Evolutionary conservation across 768 basidiomycete genomes (phyloP), one percentile per base, ranked within the genome.

Genomic region (Naematelia aurantialba): DNA sequence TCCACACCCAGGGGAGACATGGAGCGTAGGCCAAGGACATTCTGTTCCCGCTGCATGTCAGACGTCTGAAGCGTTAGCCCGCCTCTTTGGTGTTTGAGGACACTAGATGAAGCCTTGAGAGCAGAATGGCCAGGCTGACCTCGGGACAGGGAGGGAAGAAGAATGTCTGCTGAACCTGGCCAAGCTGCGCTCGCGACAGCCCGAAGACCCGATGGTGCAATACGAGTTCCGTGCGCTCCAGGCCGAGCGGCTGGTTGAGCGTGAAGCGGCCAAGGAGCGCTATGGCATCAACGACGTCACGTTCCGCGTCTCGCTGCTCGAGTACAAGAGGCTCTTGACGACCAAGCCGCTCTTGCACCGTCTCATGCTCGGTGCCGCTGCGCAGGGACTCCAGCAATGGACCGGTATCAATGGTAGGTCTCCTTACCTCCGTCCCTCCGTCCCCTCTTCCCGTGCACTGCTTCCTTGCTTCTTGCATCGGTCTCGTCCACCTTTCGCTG

Each of bases 311-410:
- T 85, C 84, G 1, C 62, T 85, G 13, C 77, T 80, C 56, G 82
- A 81, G 49, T 89, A 89, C 71, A 65, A 82, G 55, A 85, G 87
- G 70, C 78, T 89, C 26, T 61, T 89, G 19, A 79, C 77, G 30
- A 73, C 69, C 27, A 64, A 63, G 58, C 59, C 82, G 48, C 77
- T 89, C 25, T 75, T 88, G 47, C 83, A 82, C 68, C 82, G 88
- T 30, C 82, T 76, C 29, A 65, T 70, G 62, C 60, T 87, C 5
- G 81, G 81, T 25, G 81, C 87, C 47, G 85, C 85, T 24, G 82
- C 84, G 79, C 44, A 90, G 86, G 87, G 86, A 85, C 79, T 89
- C 80, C 88, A 89, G 71, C 87, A 89, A 76, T 89, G 87, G 87
- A 88, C 87, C 27, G 88, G 87, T 61, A 81, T 87, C 67, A 87